Evolutionary conservation across 768 basidiomycete genomes (phyloP).

Genomic region (Auriscalpium orientale): DNA sequence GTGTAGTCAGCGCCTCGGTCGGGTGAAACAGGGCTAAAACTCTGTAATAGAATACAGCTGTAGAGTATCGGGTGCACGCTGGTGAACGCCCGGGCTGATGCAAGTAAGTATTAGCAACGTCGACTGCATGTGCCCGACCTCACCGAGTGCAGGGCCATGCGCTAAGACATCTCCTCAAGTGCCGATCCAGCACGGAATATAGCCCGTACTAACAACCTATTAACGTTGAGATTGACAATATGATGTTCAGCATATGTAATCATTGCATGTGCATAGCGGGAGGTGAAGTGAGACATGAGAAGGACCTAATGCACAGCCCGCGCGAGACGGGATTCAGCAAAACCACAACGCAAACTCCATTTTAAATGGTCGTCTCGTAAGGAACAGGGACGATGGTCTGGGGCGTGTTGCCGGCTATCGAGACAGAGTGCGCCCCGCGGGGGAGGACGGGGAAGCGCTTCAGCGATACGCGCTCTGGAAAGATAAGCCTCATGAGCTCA

Average conservation of each 20-base stretch:
- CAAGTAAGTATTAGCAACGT: too few species aligned
- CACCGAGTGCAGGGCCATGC: too few species aligned
- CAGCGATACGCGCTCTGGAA: slow-evolving; percentile 67
- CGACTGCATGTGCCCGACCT: too few species aligned
- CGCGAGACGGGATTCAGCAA: not conserved
- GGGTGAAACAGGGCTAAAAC: too few species aligned
- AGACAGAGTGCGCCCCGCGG: slow-evolving; percentile 71
- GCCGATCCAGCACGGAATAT: too few species aligned
- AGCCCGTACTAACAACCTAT: too few species aligned
- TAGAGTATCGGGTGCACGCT: too few species aligned
- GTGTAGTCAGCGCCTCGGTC: too few species aligned
- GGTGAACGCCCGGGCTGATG: too few species aligned
- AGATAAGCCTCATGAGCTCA: not conserved
- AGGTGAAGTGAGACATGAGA: slow-evolving; percentile 1
- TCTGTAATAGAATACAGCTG: too few species aligned
- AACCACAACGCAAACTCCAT: not conserved
- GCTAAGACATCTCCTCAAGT: too few species aligned
- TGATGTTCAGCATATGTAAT: slow-evolving; percentile 1
- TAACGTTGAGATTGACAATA: not conserved
- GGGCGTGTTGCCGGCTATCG: slow-evolving; percentile 65
- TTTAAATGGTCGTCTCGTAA: slow-evolving; percentile 96
- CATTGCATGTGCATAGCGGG: slow-evolving; percentile 1
- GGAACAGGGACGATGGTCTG: slow-evolving; percentile 89
- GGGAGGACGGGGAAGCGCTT: slow-evolving; percentile 84
- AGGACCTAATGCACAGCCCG: not conserved